Evolutionary conservation across 169 alveolate genomes (phyloP).

Genomic region (Cryptosporidium parvum): DNA sequence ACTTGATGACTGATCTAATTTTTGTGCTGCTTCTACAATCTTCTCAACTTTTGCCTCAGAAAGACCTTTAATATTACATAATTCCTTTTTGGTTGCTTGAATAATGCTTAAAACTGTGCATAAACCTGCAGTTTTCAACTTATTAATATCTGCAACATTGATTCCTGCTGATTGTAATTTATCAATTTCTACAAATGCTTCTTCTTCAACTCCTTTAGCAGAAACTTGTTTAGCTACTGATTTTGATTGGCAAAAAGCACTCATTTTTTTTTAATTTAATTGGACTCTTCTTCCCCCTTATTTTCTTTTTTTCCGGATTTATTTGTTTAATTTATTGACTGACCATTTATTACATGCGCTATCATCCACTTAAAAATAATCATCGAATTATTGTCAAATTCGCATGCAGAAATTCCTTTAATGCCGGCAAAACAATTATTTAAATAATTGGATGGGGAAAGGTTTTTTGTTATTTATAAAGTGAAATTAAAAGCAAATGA

Average conservation of each 20-base stretch:
- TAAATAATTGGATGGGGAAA: background rate
- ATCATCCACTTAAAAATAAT: background rate
- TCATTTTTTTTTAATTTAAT: slow-evolving; percentile 26
- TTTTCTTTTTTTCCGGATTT: background rate
- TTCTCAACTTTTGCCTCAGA: slow-evolving; percentile 89
- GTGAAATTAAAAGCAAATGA: no score
- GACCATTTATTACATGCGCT: background rate
- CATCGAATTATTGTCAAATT: slow-evolving; percentile 15
- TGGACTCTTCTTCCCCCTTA: background rate
- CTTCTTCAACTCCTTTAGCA: slow-evolving; percentile 75
- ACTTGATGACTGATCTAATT: slow-evolving; percentile 81
- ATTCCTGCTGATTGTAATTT: slow-evolving; percentile 91
- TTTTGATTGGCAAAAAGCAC: slow-evolving; percentile 71
- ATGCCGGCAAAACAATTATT: background rate
- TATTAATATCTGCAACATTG: slow-evolving; percentile 91
- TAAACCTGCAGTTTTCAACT: slow-evolving; percentile 91
- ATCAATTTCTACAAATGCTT: slow-evolving; percentile 79
- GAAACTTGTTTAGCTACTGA: slow-evolving; percentile 72
- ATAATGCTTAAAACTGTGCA: slow-evolving; percentile 90
- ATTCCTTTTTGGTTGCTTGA: slow-evolving; percentile 87
- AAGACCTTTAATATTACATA: slow-evolving; percentile 87
- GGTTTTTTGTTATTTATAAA: no score
- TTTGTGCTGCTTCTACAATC: slow-evolving; percentile 84
- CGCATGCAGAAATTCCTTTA: background rate
- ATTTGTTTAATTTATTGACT: background rate